Evolutionary conservation across 192 early-diverging fungal genomes (phyloP), one percentile per base, ranked within the genome.

Genomic region (Umbelopsis sp.): DNA sequence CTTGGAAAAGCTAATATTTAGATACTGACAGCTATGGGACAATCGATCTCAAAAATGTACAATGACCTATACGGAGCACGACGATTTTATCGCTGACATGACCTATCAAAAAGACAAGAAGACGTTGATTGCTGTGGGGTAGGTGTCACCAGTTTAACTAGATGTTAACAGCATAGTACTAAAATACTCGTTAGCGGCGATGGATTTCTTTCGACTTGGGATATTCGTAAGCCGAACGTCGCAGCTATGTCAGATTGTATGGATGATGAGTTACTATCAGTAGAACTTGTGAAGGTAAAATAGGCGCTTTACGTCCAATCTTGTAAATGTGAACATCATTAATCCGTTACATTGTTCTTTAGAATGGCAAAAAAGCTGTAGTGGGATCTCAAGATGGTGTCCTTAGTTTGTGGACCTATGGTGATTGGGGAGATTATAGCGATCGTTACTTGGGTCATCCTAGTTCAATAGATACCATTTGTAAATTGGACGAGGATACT

Each of bases 381-480:
- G 92, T 95, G 3, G 98, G 98, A 35, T 92, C 93, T 18, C 93
- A 97, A 74, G 90, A 91, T 27, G 98, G 98, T 30, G 86, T 92
- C 0, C 71, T 99, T 21, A 90, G 90, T 53, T 83, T 99, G 35
- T 99, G 94, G 76, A 87, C 89, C 2, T 98, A 90, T 84, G 92
- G 91, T 27, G 83, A 95, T 75, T 99, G 95, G 91, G 93, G 91
- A 20, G 97, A 99, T 71, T 88, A 91, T 65, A 91, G 90, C 18
- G 98, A 99, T 81, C 88, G 98, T 18, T 93, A 98, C 72, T 84
- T 93, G 11, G 98, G 98, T 49, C 98, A 99, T 73, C 97, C 97
- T 23, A 86, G 86, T 61, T 92, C 93, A 22, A 93, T 99, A 46
- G 93, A 96, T 71, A 80, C 95, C 0, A 87, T 99, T 30, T 85